Base-by-base conservation (phyloP, 257 asterid species). In the Plectranthus barbatus region DNA sequence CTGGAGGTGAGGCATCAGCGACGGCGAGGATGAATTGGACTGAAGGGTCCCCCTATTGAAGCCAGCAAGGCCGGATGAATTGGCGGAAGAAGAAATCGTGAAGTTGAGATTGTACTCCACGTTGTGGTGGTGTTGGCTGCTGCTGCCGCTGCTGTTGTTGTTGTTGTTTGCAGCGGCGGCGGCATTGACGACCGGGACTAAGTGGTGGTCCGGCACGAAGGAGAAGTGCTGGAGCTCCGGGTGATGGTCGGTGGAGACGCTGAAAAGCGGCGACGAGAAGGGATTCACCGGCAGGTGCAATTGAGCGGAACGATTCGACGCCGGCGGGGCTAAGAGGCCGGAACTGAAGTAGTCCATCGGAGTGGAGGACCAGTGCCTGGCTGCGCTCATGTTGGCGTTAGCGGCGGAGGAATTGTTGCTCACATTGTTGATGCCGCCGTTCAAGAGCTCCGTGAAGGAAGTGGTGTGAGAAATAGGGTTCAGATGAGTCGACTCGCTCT, bases 1-100 rank as follows among this genome's bases (percentile, higher is more conserved):
- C 81, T 81, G 86, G 70, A 82, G 71, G 20, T 78, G 89, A 72
- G 80, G 86, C 47, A 67, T 13, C 40, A 74, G 54, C 41, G 80
- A 72, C 47, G 79, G 64, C 17, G 77, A 66, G 11, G 87, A 65
- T 29, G 86, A 80, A 85, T 85, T 85, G 94, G 94, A 85, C 94
- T 85, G 94, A 85, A 85, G 94, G 94, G 94, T 83, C 92, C 92
- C 92, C 92, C 90, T 73, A 55, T 77, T 79, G 76, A 67, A 76
- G 65, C 78, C 83, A 62, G 80, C 67, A 51, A 74, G 77, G 79
- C 83, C 76, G 39, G 83, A 52, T 13, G 77, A 40, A 60, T 64
- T 71, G 60, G 74, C 72, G 33, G 80, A 70, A 49, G 86, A 71
- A 2, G 83, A 78, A 0, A 82, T 77, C 18, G 84, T 53, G 77